Conservation (phyloP, 2,329 filamentous ascomycete genomes). For the Penicillium sp. region DNA sequence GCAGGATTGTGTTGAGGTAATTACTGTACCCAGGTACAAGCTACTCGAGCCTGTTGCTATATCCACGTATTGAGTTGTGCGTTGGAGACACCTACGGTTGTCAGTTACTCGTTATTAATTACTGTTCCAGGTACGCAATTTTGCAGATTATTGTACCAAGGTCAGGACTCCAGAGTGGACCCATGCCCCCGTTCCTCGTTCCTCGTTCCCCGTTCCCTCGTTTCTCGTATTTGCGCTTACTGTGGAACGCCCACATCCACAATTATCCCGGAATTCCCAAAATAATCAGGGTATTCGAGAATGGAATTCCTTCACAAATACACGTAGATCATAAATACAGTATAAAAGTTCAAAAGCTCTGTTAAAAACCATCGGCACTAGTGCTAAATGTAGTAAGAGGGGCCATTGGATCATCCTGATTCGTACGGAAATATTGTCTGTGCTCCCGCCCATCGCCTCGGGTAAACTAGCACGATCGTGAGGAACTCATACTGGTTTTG, state of each 20-base stretch:
- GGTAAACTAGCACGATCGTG: conserved; percentile 1
- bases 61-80: not conserved
- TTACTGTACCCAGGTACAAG: not conserved
- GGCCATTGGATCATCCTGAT: not conserved
- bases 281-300: not conserved
- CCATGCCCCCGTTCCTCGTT: not conserved
- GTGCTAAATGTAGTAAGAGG: not conserved
- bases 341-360: not conserved
- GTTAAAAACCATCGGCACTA: not conserved
- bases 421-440: not conserved
- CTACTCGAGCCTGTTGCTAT: not conserved
- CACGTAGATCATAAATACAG: not conserved
- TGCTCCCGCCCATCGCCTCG: not conserved
- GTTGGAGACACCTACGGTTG: not conserved
- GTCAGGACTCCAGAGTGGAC: not conserved
- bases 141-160: too few relatives aligned
- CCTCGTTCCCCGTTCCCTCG: not conserved
- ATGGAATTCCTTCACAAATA: not conserved
- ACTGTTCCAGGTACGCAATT: not conserved
- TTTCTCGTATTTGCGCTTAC: not conserved
- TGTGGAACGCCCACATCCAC: not conserved
- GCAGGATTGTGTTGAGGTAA: not conserved
- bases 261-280: not conserved
- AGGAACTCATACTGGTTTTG: not conserved
- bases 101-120: not conserved